Conservation (phyloP, 495 filamentous ascomycete species). For the Xylaria acuta region DNA sequence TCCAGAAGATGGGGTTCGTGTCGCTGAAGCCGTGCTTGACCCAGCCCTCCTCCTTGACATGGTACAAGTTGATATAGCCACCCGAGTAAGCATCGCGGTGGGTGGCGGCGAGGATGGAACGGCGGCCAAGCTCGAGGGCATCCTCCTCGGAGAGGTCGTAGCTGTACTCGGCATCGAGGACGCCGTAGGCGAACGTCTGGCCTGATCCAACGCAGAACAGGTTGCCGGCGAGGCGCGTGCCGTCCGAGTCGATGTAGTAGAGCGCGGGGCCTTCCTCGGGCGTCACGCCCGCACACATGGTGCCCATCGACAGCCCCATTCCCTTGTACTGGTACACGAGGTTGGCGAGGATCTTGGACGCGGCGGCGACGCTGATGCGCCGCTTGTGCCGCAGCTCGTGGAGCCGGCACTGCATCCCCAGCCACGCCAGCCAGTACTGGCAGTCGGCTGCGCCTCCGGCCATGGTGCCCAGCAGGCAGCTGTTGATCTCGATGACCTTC, state of each 20-base stretch:
- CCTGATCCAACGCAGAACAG: conserved; percentile 97
- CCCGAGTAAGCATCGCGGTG: conserved; percentile 97
- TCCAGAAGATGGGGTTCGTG: conserved; percentile 97
- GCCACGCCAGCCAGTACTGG: conserved; percentile 98
- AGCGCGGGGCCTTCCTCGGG: conserved; percentile 94
- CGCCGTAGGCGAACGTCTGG: conserved; percentile 98
- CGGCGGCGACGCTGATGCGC: conserved; percentile 94
- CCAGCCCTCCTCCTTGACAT: conserved; percentile 98
- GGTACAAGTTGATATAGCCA: conserved; percentile 98
- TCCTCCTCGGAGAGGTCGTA: conserved; percentile 87
- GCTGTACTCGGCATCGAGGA: conserved; percentile 91
- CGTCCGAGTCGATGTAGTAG: conserved; percentile 99
- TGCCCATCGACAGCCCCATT: conserved; percentile 97
- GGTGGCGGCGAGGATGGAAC: conserved; percentile 95
- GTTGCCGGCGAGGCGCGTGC: conserved; percentile 89
- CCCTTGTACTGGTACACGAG: conserved; percentile 98
- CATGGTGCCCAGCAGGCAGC: conserved; percentile 93
- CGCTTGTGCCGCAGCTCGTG: conserved; percentile 99
- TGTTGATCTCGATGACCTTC: conserved; percentile 97
- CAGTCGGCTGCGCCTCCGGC: conserved; percentile 98
- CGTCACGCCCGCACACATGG: conserved; percentile 98
- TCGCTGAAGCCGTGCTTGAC: conserved; percentile 97
- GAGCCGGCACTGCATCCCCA: conserved; percentile 98
- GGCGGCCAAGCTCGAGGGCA: conserved; percentile 85
- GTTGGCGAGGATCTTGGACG: conserved; percentile 98